A percentile compares a stretch with the other conserved stretches of the same genome.
phyloP scores from a whole-genome alignment of 2,329 filamentous ascomycete species.

The Hypoxylon sp. region DNA sequence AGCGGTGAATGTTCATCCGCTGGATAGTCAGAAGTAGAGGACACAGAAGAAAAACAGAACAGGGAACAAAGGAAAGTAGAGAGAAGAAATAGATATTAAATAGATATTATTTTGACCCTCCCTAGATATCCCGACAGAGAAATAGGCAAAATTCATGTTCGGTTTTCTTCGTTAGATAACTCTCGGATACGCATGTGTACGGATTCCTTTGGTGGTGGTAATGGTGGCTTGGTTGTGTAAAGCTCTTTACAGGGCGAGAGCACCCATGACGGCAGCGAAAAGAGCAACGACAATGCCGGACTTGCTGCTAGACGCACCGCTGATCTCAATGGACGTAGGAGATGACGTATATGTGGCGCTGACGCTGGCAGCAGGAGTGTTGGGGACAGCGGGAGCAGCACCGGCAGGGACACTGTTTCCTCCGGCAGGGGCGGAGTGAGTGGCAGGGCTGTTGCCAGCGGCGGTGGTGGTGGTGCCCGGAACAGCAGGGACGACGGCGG shows the following conservation, averaged over 20 bases:
- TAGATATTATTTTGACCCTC: background rate
- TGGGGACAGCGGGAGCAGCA: slow-evolving; percentile 12
- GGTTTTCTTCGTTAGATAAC: background rate
- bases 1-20: background rate
- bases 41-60: background rate
- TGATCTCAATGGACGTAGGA: slow-evolving; percentile 30
- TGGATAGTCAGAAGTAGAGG: background rate
- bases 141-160: background rate
- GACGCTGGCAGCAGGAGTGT: slow-evolving; percentile 10
- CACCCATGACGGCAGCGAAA: slow-evolving; percentile 32
- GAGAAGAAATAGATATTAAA: background rate
- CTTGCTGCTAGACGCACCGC: slow-evolving; percentile 21
- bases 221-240: background rate
- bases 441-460: slow-evolving; percentile 10
- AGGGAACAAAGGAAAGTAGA: background rate
- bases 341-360: slow-evolving; percentile 16
- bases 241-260: slow-evolving; percentile 25
- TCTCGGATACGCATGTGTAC: background rate
- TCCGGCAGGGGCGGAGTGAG: background rate
- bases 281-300: slow-evolving; percentile 28
- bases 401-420: slow-evolving; percentile 7
- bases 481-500: slow-evolving; percentile 31
- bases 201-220: background rate
- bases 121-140: slow-evolving; percentile 1
- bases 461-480: slow-evolving; percentile 13